A percentile compares a stretch with the other conserved stretches of the same genome.
Conservation (phyloP, 164 flowering plant species). For the Umbellularia californica region DNA sequence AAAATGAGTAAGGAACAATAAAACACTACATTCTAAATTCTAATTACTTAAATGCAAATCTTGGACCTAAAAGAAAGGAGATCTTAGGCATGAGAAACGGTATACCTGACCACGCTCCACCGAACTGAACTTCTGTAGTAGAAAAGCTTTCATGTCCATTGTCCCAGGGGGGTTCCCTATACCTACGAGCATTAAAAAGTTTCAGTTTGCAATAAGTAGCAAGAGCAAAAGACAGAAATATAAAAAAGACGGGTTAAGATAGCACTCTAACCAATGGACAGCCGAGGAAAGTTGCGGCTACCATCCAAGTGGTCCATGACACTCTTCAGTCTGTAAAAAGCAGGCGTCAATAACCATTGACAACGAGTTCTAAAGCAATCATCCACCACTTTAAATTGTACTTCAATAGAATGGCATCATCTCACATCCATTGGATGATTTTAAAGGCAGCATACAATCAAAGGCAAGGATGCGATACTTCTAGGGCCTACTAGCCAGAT, state of each 20-base stretch:
- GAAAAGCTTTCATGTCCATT: conserved; percentile 93
- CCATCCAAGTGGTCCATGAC: conserved; percentile 86
- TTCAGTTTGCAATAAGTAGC: background rate
- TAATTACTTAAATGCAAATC: too few relatives aligned
- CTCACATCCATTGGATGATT: too few relatives aligned
- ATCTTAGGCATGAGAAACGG: background rate
- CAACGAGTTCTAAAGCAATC: conserved; percentile 2
- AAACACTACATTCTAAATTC: too few relatives aligned
- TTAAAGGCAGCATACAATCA: too few relatives aligned
- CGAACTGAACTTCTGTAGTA: conserved; percentile 82
- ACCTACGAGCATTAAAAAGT: conserved; percentile 35
- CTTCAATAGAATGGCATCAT: too few relatives aligned
- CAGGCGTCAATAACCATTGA: conserved; percentile 1
- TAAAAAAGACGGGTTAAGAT: background rate
- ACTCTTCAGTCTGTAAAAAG: conserved; percentile 65
- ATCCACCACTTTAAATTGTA: background rate
- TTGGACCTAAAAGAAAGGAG: background rate
- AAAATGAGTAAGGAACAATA: too few relatives aligned
- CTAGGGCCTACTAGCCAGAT: too few relatives aligned
- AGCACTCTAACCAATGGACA: conserved; percentile 66
- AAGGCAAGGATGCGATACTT: too few relatives aligned
- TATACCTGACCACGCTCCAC: conserved; percentile 71
- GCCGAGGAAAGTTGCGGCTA: conserved; percentile 71
- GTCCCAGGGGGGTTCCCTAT: conserved; percentile 94
- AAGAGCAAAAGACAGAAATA: background rate